Evolutionary conservation across 768 basidiomycete species (phyloP).

Genomic region (Lactifluus piperatus): DNA sequence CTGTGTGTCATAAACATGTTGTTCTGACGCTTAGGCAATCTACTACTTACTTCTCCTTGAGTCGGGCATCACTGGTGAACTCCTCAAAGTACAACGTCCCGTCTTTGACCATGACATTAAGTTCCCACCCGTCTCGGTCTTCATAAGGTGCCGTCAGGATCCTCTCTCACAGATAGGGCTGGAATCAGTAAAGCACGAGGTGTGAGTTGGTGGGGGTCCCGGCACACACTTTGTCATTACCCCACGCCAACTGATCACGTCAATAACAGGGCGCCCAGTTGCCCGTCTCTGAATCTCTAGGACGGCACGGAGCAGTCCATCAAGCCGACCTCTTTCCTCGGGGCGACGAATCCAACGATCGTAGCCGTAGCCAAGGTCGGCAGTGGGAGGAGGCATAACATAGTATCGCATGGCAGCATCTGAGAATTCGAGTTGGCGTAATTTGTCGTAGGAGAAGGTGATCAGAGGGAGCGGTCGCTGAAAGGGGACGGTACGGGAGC

Average conservation of each 20-base stretch:
- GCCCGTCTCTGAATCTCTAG: slow-evolving; percentile 33
- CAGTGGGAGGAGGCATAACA: slow-evolving; percentile 53
- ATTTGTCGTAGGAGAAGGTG: slow-evolving; percentile 62
- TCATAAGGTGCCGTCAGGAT: slow-evolving; percentile 80
- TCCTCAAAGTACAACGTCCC: slow-evolving; percentile 73
- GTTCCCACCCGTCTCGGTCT: slow-evolving; percentile 65
- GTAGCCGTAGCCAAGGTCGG: slow-evolving; percentile 63
- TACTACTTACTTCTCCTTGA: slow-evolving; percentile 56
- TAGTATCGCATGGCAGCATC: slow-evolving; percentile 67
- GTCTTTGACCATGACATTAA: slow-evolving; percentile 73
- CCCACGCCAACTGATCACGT: slow-evolving; percentile 68
- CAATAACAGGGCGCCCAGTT: slow-evolving; percentile 37
- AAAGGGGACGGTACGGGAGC: slow-evolving; percentile 34
- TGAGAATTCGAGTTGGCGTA: slow-evolving; percentile 49
- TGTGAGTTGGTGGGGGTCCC: not conserved
- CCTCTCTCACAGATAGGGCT: slow-evolving; percentile 37
- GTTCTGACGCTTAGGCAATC: not conserved
- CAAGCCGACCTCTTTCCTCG: slow-evolving; percentile 60
- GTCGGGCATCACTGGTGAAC: slow-evolving; percentile 47
- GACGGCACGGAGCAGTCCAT: slow-evolving; percentile 54
- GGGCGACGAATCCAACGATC: slow-evolving; percentile 60
- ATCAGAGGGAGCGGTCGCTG: slow-evolving; percentile 63
- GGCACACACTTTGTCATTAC: slow-evolving; percentile 69
- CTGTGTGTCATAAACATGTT: slow-evolving; percentile 30
- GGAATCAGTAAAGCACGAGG: slow-evolving; percentile 17